These are phyloP conservation scores for Citrus maxima DNA, from an alignment of 345 rosid genomes.

Conservation along the genomic window DNA sequence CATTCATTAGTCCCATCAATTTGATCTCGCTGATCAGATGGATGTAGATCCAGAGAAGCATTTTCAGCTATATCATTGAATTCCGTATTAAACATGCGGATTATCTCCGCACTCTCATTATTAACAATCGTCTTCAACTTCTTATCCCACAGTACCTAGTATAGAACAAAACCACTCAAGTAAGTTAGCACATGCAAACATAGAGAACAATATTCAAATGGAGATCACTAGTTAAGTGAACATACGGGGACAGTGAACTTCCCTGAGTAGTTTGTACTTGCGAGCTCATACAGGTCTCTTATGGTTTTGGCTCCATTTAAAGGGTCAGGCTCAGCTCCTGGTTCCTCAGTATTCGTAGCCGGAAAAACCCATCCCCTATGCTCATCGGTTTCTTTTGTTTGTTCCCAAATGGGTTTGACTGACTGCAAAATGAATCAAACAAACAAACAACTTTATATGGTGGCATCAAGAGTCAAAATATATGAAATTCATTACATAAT, in stretches of 20 bases:
- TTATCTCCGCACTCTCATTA: conserved; percentile 57
- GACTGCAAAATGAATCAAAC: conserved; percentile 42
- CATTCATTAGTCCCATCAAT: conserved; percentile 46
- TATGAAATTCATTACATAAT: background rate
- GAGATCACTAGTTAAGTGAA: background rate
- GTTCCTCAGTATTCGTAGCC: conserved; percentile 50
- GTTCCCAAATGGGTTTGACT: conserved; percentile 81
- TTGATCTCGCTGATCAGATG: conserved; percentile 33
- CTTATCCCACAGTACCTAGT: conserved; percentile 58
- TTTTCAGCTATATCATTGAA: conserved; percentile 48
- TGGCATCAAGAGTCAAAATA: background rate
- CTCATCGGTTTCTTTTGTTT: conserved; percentile 77
- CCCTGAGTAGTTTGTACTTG: conserved; percentile 68
- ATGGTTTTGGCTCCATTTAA: conserved; percentile 71
- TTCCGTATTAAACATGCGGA: conserved; percentile 48
- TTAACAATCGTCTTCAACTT: conserved; percentile 57
- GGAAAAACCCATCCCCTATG: conserved; percentile 96
- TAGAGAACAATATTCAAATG: background rate
- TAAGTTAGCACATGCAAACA: conserved; percentile 11
- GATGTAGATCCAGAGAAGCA: conserved; percentile 48
- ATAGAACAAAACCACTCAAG: conserved; percentile 12
- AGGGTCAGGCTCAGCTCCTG: conserved; percentile 73
- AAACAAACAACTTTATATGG: background rate
- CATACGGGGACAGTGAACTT: conserved; percentile 93
- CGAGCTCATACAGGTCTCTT: conserved; percentile 79